phyloP scores from a whole-genome alignment of 2,329 filamentous ascomycete species.

The Penicillium freii region DNA sequence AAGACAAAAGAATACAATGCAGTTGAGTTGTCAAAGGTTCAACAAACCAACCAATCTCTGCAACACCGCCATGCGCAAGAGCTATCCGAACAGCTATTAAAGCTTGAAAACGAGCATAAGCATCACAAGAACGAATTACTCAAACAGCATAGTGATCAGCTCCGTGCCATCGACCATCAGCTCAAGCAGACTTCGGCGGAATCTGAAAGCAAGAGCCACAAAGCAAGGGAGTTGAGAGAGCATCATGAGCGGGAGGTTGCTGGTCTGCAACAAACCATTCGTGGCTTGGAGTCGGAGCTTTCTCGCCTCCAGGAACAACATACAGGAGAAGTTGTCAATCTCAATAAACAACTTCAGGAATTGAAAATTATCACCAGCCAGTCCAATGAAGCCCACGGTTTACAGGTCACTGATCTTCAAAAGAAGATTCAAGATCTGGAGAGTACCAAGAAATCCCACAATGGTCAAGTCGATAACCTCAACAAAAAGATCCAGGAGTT shows the following conservation, averaged over 20 bases:
- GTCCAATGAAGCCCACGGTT: conserved; percentile 60
- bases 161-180: conserved; percentile 49
- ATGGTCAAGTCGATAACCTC: conserved; percentile 59
- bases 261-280: conserved; percentile 61
- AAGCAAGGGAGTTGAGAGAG: conserved; percentile 33
- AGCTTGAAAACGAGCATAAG: conserved; percentile 49
- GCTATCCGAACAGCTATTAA: conserved; percentile 45
- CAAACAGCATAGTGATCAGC: conserved; percentile 46
- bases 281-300: conserved; percentile 54
- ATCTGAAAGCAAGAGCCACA: conserved; percentile 37
- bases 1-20: conserved; percentile 60
- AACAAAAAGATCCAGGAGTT: conserved; percentile 49
- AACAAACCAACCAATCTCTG: conserved; percentile 67
- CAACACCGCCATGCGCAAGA: conserved; percentile 70
- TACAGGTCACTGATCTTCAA: conserved; percentile 60
- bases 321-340: conserved; percentile 58
- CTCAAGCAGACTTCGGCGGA: conserved; percentile 46
- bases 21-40: conserved; percentile 58
- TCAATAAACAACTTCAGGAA: conserved; percentile 57
- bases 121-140: conserved; percentile 43
- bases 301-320: conserved; percentile 50
- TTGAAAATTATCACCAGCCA: conserved; percentile 52
- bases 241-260: conserved; percentile 60
- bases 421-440: conserved; percentile 61
- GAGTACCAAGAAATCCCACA: conserved; percentile 43